Base-by-base conservation (phyloP, 352 stramenopile genomes). In the Pythium diclinum region DNA sequence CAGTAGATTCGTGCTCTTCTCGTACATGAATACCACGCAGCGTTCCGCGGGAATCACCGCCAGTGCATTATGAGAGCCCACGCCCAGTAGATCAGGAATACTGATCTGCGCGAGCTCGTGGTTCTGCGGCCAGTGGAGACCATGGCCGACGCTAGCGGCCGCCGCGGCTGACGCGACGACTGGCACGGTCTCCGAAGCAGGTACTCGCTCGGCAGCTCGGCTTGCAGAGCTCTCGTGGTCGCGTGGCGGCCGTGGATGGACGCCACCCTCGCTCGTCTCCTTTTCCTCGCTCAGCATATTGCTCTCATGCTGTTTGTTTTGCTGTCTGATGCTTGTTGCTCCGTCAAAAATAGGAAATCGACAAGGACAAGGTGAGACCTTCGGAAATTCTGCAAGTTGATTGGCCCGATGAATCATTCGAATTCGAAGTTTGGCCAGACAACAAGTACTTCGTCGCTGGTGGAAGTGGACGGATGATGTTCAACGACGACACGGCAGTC, bases 21-120 rank as follows among this genome's bases (percentile, higher is more conserved):
- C 75, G 52, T 84, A 89, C 46, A 84, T 68, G 52, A 78, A 89
- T 11, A 87, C 53, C 8, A 87, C 66, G 51, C 77, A 79, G 5
- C 75, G 69, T 60, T 89, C 76, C 1, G 77, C 56, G 2, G 78
- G 76, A 10, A 89, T 75, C 7, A 76, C 75, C 4, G 33, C 46
- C 33, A 83, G 40, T 0, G 74, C 68, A 32, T 89, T 77, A 1
- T 53, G 73, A 1, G 73, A 66, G 8, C 69, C 76, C 38, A 73
- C 48, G 11, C n/a, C 23, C 32, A 72, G 25, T 30, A 72, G n/a
- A 30, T 54, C 49, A 17, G 65, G 60, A 19, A 72, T 63, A n/a
- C 42, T 65, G 34, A 67, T 44, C 23, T 81, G 65, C 8, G 66
- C 61, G 6, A 88, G 72, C 28, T 84, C 78, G 23, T 63, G 57